Conservation (phyloP, 768 basidiomycete genomes). For the Boletus fagicola region DNA sequence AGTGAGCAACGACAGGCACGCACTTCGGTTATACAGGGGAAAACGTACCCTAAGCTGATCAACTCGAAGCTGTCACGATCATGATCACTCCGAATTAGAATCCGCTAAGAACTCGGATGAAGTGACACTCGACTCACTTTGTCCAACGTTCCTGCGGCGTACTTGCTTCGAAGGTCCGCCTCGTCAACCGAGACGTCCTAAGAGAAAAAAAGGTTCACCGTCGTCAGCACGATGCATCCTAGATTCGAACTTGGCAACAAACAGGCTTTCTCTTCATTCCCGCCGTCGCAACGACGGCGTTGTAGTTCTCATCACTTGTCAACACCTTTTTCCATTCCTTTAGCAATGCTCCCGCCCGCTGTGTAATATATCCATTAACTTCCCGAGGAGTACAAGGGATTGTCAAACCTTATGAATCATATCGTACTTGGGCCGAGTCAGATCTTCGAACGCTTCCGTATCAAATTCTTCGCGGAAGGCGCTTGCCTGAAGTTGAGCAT, state of each 20-base stretch:
- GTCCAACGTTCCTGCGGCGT: slow-evolving; percentile 53
- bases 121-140: slow-evolving; percentile 52
- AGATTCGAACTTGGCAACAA: slow-evolving; percentile 25
- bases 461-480: slow-evolving; percentile 93
- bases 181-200: slow-evolving; percentile 68
- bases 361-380: not conserved
- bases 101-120: not conserved
- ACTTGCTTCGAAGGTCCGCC: slow-evolving; percentile 68
- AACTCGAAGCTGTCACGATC: slow-evolving; percentile 56
- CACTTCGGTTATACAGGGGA: not conserved
- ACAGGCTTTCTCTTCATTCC: slow-evolving; percentile 76
- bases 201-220: not conserved
- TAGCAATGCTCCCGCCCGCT: slow-evolving; percentile 71
- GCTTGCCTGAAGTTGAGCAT: slow-evolving; percentile 85
- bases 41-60: slow-evolving; percentile 71
- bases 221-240: slow-evolving; percentile 1
- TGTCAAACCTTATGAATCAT: slow-evolving; percentile 72
- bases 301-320: slow-evolving; percentile 61
- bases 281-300: slow-evolving; percentile 43
- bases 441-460: slow-evolving; percentile 72
- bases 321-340: slow-evolving; percentile 69
- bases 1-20: not conserved
- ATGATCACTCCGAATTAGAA: slow-evolving; percentile 8
- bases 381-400: not conserved
- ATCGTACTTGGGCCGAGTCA: slow-evolving; percentile 73